phyloP scores from a whole-genome alignment of 2,329 filamentous ascomycete species.

The Coniochaeta sp. region DNA sequence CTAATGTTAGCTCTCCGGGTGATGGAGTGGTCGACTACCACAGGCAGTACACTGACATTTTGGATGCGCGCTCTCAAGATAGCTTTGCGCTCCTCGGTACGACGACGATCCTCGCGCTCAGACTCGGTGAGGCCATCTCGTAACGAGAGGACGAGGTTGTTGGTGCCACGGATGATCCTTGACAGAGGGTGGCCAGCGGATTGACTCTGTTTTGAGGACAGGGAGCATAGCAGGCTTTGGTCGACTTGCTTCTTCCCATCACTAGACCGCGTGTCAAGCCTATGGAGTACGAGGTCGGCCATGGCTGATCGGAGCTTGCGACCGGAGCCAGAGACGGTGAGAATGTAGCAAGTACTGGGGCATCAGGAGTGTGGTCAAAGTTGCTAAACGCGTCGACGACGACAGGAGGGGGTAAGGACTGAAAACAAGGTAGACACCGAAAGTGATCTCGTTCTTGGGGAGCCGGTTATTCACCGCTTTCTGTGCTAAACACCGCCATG shows the following conservation, averaged over 20 bases:
- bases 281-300: not conserved
- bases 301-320: not conserved
- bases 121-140: conserved; percentile 45
- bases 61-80: conserved; percentile 58
- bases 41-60: conserved; percentile 40
- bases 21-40: not conserved
- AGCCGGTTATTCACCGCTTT: not conserved
- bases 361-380: not conserved
- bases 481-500: not conserved
- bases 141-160: conserved; percentile 35
- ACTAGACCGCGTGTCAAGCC: not conserved
- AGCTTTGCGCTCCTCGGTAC: conserved; percentile 51
- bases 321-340: not conserved
- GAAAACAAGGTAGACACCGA: too few species aligned
- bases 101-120: conserved; percentile 37
- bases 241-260: not conserved
- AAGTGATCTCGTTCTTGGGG: not conserved
- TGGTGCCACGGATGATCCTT: conserved; percentile 21
- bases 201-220: not conserved
- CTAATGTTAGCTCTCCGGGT: conserved; percentile 6
- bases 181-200: conserved; percentile 6
- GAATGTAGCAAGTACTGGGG: not conserved
- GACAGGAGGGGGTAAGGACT: too few species aligned
- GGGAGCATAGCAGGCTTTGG: not conserved
- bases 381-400: not conserved